Conservation (phyloP, 495 filamentous ascomycete species). For the Penicillium waksmanii region DNA sequence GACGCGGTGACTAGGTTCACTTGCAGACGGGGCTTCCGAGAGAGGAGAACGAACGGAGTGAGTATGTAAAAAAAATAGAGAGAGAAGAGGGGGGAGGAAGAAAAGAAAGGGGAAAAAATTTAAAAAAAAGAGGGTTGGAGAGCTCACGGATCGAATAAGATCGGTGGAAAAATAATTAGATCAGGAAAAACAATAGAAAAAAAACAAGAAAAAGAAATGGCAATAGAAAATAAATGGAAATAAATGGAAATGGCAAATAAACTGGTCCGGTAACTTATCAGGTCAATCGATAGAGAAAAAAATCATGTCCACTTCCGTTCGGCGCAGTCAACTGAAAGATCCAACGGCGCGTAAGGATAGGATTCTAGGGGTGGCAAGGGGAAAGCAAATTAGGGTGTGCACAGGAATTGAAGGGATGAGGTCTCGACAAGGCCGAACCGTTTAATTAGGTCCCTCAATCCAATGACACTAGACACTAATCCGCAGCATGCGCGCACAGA, state of each 20-base stretch:
- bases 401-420: slow-evolving; percentile 28
- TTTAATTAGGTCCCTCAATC: slow-evolving; percentile 19
- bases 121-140: not conserved
- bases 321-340: slow-evolving; percentile 5
- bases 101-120: slow-evolving; percentile 1
- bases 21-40: too few species aligned
- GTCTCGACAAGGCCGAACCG: slow-evolving; percentile 28
- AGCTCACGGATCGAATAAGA: slow-evolving; percentile 5
- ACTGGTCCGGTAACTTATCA: too few species aligned
- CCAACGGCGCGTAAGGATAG: slow-evolving; percentile 13
- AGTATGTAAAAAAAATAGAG: too few species aligned
- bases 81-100: not conserved
- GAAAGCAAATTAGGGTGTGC: slow-evolving; percentile 10
- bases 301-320: slow-evolving; percentile 5
- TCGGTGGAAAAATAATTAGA: slow-evolving; percentile 1
- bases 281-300: not conserved
- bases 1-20: too few species aligned
- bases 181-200: slow-evolving; percentile 7
- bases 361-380: slow-evolving; percentile 9
- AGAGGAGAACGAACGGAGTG: too few species aligned
- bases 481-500: slow-evolving; percentile 31
- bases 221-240: slow-evolving; percentile 12
- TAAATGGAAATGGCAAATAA: not conserved
- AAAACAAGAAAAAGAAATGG: too few species aligned
- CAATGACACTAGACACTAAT: slow-evolving; percentile 21